phyloP scores from a whole-genome alignment of 495 filamentous ascomycete species.

The Opeltia flavorubescens region DNA sequence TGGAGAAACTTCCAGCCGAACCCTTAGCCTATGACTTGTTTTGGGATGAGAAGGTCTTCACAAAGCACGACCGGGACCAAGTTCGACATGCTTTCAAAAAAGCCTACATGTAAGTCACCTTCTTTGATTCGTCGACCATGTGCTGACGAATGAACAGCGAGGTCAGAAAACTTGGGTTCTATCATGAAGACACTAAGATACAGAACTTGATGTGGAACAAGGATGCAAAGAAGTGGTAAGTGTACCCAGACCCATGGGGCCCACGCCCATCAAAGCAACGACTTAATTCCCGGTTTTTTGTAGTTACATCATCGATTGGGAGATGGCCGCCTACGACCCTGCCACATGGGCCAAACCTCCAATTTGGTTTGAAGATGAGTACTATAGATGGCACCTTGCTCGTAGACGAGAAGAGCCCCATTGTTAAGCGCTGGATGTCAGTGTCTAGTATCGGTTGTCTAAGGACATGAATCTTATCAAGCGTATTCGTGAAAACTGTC shows the following conservation, averaged over 20 bases:
- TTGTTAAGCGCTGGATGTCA: neutral
- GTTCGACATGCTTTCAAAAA: neutral
- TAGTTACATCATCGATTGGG: neutral
- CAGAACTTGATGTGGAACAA: conserved; percentile 4
- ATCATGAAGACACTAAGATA: neutral
- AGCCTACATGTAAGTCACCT: neutral
- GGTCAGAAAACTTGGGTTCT: neutral
- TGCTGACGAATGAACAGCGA: neutral
- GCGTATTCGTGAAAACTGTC: no score
- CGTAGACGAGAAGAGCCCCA: neutral
- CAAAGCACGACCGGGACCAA: neutral
- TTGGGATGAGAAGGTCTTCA: neutral
- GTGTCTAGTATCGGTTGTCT: no score
- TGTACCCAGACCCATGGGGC: neutral
- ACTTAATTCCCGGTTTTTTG: neutral
- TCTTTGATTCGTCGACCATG: neutral
- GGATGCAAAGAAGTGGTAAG: conserved; percentile 1
- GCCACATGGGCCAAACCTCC: neutral
- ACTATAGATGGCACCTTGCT: neutral
- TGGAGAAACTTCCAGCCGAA: neutral
- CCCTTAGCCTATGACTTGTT: neutral
- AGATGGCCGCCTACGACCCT: neutral
- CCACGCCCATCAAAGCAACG: neutral
- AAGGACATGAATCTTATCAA: no score
- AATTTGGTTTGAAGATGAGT: neutral